These are phyloP conservation scores for Juncus inflexus DNA, from an alignment of 176 grass and related monocot species.

Conservation along the genomic window DNA sequence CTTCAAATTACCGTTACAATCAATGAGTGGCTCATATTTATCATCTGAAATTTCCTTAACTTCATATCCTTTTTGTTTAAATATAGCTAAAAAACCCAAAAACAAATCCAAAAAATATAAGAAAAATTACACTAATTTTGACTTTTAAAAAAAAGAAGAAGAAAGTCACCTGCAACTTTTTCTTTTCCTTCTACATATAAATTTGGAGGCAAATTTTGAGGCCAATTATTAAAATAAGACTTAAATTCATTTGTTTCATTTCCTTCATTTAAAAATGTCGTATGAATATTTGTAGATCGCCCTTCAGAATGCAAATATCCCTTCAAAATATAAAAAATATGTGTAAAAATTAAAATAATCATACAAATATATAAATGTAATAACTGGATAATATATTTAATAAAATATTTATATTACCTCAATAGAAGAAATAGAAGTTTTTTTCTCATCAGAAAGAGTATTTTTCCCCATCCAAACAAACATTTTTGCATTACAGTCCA, in stretches of 20 bases:
- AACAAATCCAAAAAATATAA: slow-evolving; percentile 9
- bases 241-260: slow-evolving; percentile 64
- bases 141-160: too few relatives aligned
- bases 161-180: slow-evolving; percentile 66
- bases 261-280: slow-evolving; percentile 65
- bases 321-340: slow-evolving; percentile 31
- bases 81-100: slow-evolving; percentile 50
- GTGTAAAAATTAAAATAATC: slow-evolving; percentile 9
- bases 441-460: slow-evolving; percentile 67
- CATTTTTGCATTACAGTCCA: slow-evolving; percentile 62
- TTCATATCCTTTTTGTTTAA: slow-evolving; percentile 73
- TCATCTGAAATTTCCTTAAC: slow-evolving; percentile 66
- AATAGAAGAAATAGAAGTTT: slow-evolving; percentile 42
- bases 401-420: slow-evolving; percentile 50
- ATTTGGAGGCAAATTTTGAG: slow-evolving; percentile 43
- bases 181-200: slow-evolving; percentile 67
- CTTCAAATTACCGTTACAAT: slow-evolving; percentile 52
- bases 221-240: slow-evolving; percentile 64
- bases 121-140: background rate
- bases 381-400: background rate
- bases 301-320: slow-evolving; percentile 49
- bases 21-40: slow-evolving; percentile 39
- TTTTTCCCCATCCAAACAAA: slow-evolving; percentile 80
- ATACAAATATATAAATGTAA: background rate
- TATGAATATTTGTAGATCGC: slow-evolving; percentile 34